These are phyloP conservation scores for Immersiporthe knoxdaviesiana DNA, from an alignment of 2,329 filamentous ascomycete species.

Conservation along the genomic window DNA sequence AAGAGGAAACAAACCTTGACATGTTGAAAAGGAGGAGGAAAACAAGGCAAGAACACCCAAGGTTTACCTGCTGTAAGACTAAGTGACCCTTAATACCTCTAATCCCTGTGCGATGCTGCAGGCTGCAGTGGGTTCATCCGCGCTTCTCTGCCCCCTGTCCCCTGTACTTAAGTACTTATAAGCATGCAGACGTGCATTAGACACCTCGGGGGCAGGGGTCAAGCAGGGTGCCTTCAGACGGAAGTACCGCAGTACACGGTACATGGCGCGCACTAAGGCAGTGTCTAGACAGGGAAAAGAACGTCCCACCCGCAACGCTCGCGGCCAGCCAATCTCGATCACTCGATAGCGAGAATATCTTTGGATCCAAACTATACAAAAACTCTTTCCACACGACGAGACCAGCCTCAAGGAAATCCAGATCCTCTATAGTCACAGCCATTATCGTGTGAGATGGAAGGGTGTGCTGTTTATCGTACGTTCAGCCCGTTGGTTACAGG, in stretches of 20 bases:
- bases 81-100: background rate
- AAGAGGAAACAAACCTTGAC: background rate
- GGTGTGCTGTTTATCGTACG: background rate
- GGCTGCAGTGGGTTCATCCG: conserved; percentile 5
- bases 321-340: conserved; percentile 1
- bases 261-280: background rate
- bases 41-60: background rate
- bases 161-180: no score
- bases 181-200: background rate
- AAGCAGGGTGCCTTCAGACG: background rate
- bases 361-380: background rate
- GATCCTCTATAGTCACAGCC: background rate
- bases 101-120: background rate
- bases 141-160: background rate
- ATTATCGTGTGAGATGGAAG: background rate
- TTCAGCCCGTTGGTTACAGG: background rate
- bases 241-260: background rate
- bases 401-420: background rate
- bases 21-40: background rate
- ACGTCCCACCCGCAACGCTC: background rate
- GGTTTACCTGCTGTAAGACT: background rate
- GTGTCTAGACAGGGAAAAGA: background rate
- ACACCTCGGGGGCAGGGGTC: background rate
- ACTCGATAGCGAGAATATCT: background rate
- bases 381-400: background rate